A percentile compares a stretch with the other conserved stretches of the same genome.
Conservation (phyloP, 306 rosid species). For the Ceratonia siliqua region DNA sequence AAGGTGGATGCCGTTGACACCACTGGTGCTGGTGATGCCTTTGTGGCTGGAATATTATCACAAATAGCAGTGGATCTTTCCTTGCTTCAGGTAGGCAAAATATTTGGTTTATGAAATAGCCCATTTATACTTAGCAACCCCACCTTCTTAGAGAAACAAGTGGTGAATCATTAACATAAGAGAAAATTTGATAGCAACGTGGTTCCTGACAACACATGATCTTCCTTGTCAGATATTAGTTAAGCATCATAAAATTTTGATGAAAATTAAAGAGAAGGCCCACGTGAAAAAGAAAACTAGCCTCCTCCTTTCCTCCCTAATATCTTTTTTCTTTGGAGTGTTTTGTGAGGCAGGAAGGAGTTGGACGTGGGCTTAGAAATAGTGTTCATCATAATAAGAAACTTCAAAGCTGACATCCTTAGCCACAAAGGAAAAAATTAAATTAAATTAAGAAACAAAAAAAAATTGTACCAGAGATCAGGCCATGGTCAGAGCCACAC, state of each 20-base stretch:
- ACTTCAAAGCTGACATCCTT: too few species aligned
- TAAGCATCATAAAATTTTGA: too few species aligned
- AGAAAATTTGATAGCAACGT: neutral
- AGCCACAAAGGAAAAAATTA: too few species aligned
- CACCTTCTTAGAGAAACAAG: neutral
- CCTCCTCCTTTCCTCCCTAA: neutral
- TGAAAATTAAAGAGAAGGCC: neutral
- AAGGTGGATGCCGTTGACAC: constrained; percentile 88
- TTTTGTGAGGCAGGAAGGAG: neutral
- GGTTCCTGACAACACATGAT: neutral
- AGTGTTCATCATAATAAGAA: too few species aligned
- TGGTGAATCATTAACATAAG: neutral
- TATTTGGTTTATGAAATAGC: constrained; percentile 9
- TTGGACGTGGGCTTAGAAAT: neutral
- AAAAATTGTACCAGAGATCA: too few species aligned
- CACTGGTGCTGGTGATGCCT: constrained; percentile 95
- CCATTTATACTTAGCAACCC: neutral
- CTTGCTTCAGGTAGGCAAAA: constrained; percentile 60
- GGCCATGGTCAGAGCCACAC: too few species aligned
- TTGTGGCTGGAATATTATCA: constrained; percentile 86
- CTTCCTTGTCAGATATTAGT: neutral
- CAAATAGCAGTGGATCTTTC: constrained; percentile 73
- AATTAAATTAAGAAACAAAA: too few species aligned
- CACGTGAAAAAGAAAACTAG: neutral
- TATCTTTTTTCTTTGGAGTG: too few species aligned